phyloP scores from a whole-genome alignment of 306 rosid species.

The Fagus sylvatica region DNA sequence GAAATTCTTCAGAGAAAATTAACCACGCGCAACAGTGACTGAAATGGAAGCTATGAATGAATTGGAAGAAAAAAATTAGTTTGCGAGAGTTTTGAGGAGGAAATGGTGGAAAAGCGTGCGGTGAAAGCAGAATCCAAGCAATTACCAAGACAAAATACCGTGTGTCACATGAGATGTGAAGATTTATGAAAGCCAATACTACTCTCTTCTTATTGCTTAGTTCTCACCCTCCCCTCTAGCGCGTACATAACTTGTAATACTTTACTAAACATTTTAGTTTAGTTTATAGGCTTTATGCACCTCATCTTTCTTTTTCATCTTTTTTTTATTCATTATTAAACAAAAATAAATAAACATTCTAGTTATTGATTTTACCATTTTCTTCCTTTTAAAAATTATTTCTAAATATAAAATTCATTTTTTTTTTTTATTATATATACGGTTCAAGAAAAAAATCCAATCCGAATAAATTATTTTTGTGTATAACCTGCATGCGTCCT shows the following conservation, averaged over 20 bases:
- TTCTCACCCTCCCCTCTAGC: neutral
- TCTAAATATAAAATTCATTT: too few relatives aligned
- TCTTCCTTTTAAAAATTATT: too few relatives aligned
- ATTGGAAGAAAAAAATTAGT: neutral
- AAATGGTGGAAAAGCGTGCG: conserved; percentile 14
- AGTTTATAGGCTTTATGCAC: too few relatives aligned
- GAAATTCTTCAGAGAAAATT: neutral
- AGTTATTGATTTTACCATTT: too few relatives aligned
- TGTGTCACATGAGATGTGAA: neutral
- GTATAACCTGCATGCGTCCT: too few relatives aligned
- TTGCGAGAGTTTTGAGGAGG: conserved; percentile 17
- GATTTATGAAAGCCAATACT: neutral
- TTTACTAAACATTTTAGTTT: too few relatives aligned
- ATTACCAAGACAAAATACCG: neutral
- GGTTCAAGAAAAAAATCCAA: too few relatives aligned
- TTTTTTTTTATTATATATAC: too few relatives aligned
- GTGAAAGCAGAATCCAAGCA: conserved; percentile 4
- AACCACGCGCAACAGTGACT: conserved; percentile 2
- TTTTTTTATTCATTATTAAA: too few relatives aligned
- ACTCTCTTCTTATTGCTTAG: neutral
- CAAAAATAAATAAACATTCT: too few relatives aligned
- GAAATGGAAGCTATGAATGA: neutral
- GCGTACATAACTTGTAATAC: neutral
- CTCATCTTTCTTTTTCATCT: too few relatives aligned
- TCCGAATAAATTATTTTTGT: too few relatives aligned